These are phyloP conservation scores for Ettlia oleoabundans DNA, from an alignment of 139 green algal species.

Conservation along the genomic window DNA sequence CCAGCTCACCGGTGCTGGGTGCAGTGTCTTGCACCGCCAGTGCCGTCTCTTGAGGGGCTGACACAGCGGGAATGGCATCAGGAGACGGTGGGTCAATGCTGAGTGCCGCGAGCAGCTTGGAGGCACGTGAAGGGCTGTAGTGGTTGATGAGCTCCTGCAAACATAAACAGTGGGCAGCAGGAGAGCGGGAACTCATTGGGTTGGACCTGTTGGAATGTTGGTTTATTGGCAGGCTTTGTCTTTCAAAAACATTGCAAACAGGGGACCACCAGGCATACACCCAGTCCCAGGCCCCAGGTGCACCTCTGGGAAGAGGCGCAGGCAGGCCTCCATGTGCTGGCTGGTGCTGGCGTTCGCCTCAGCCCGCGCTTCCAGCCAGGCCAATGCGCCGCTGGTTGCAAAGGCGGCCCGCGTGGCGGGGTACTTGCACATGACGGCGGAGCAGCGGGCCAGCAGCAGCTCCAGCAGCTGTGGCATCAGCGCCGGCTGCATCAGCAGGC, in stretches of 20 bases:
- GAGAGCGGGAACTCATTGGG: no score
- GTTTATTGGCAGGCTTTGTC: no score
- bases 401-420: not conserved
- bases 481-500: not conserved
- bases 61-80: slow-evolving; percentile 13
- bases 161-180: no score
- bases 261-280: no score
- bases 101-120: slow-evolving; percentile 23
- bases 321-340: slow-evolving; percentile 16
- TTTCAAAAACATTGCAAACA: no score
- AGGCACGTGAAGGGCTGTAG: not conserved
- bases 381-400: slow-evolving; percentile 18
- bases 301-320: slow-evolving; percentile 25
- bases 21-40: not conserved
- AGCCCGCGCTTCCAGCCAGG: not conserved
- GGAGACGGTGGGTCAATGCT: not conserved
- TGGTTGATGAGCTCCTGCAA: slow-evolving; percentile 19
- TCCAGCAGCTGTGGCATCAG: not conserved
- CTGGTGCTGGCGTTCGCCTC: not conserved
- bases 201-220: no score
- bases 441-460: not conserved
- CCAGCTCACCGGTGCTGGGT: no score
- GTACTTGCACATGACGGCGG: slow-evolving; percentile 1
- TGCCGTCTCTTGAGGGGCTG: not conserved
- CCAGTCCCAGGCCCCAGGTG: not conserved